Evolutionary conservation across 2,329 filamentous ascomycete genomes (phyloP).

Genomic region (Pseudogymnoascus sp.): DNA sequence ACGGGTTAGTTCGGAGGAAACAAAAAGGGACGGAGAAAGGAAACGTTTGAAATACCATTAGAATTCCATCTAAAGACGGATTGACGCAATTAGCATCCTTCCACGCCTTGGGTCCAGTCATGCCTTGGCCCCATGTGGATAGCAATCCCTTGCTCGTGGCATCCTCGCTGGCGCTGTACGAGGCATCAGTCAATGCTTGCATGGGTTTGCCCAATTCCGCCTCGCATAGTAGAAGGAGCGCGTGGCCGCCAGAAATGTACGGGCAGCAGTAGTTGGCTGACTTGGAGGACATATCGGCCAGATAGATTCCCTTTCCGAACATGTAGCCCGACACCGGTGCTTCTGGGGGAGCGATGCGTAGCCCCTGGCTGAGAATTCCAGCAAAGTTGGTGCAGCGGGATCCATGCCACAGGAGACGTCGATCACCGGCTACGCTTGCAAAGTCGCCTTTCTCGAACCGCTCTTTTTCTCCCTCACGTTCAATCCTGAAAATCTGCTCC

Average conservation of each 20-base stretch:
- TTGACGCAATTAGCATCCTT: conserved; percentile 68
- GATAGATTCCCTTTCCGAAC: conserved; percentile 86
- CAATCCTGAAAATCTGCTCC: conserved; percentile 75
- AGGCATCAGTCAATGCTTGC: conserved; percentile 51
- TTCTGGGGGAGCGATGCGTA: conserved; percentile 83
- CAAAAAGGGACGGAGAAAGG: neutral
- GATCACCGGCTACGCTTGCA: conserved; percentile 43
- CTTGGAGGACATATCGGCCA: conserved; percentile 80
- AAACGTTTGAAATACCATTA: conserved; percentile 53
- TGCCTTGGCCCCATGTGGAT: conserved; percentile 66
- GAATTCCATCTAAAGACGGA: conserved; percentile 57
- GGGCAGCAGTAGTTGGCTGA: conserved; percentile 71
- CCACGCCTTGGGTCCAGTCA: conserved; percentile 60
- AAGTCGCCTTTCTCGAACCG: conserved; percentile 30
- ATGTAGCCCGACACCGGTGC: conserved; percentile 76
- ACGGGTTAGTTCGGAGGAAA: conserved; percentile 9
- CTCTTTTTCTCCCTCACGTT: conserved; percentile 64
- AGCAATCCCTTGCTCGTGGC: conserved; percentile 55
- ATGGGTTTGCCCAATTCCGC: conserved; percentile 74
- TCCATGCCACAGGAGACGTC: conserved; percentile 81
- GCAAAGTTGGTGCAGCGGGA: conserved; percentile 78
- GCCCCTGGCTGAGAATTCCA: conserved; percentile 79
- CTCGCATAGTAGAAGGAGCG: conserved; percentile 75
- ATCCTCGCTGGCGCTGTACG: conserved; percentile 57
- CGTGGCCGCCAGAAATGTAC: conserved; percentile 58